Percentiles rank a stretch among this genome's conserved stretches.
phyloP scores from a whole-genome alignment of 371 early-diverging fungal genomes.

The Fennellomyces sp. region DNA sequence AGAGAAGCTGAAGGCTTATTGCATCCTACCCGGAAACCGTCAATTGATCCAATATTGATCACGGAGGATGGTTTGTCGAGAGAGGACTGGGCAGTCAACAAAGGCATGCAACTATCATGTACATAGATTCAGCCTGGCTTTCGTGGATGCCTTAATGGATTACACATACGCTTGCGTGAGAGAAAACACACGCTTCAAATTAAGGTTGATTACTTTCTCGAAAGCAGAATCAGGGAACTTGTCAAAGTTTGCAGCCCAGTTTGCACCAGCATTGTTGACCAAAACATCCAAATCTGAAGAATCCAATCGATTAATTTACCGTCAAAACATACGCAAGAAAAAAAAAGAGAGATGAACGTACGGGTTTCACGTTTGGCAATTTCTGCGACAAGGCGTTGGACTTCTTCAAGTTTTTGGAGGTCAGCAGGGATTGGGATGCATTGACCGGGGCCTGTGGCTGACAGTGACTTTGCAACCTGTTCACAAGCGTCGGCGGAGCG shows the following conservation, averaged over 20 bases:
- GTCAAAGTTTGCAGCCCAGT: conserved; percentile 61
- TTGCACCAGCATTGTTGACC: conserved; percentile 87
- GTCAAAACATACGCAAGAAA: not conserved
- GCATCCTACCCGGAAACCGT: conserved; percentile 59
- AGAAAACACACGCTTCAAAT: conserved; percentile 78
- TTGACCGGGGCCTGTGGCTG: conserved; percentile 61
- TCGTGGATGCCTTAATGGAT: not conserved
- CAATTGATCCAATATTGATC: conserved; percentile 75
- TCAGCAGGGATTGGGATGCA: conserved; percentile 82
- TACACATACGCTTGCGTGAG: conserved; percentile 73
- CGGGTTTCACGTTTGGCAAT: conserved; percentile 34
- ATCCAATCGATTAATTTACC: not conserved
- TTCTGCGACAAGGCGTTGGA: conserved; percentile 59
- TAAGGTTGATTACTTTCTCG: conserved; percentile 78
- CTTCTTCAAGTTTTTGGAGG: conserved; percentile 64
- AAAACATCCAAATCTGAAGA: conserved; percentile 75
- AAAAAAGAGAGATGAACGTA: not conserved
- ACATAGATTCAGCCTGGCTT: not conserved
- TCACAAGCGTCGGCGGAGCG: conserved; percentile 67
- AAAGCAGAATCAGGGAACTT: conserved; percentile 70
- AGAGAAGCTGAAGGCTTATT: conserved; percentile 12
- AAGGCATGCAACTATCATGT: conserved; percentile 62
- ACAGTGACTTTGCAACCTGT: conserved; percentile 49
- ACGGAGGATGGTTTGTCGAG: conserved; percentile 41
- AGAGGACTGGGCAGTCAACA: conserved; percentile 69